phyloP scores from a whole-genome alignment of 208 protist genomes.

The Naegleria lovaniensis region DNA sequence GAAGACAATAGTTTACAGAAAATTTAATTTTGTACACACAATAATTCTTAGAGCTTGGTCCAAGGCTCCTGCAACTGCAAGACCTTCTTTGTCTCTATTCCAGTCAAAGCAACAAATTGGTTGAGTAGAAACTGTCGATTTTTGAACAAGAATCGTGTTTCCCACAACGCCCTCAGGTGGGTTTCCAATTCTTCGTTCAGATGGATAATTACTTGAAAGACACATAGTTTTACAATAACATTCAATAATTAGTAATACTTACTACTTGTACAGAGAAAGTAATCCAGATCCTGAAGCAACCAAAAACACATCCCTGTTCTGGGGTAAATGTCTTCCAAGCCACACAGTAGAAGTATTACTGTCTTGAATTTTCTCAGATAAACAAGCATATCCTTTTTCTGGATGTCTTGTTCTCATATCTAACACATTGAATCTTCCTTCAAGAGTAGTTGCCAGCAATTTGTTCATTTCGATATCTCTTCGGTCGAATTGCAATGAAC shows the following conservation, averaged over 20 bases:
- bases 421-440: slow-evolving; percentile 68
- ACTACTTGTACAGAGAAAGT: slow-evolving; percentile 72
- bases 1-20: too few relatives aligned
- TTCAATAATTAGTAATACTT: neutral
- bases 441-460: slow-evolving; percentile 70
- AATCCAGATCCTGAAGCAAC: slow-evolving; percentile 66
- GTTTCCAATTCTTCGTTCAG: neutral
- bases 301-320: slow-evolving; percentile 81
- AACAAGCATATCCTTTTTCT: slow-evolving; percentile 69
- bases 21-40: slow-evolving; percentile 6
- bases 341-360: slow-evolving; percentile 66
- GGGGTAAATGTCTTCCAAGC: slow-evolving; percentile 67
- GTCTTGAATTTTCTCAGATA: slow-evolving; percentile 55
- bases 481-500: slow-evolving; percentile 78
- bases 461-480: slow-evolving; percentile 87
- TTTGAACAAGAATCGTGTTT: neutral
- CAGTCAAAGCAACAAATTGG: neutral
- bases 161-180: slow-evolving; percentile 2
- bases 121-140: neutral
- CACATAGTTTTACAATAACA: too few relatives aligned
- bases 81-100: neutral
- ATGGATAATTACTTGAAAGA: neutral
- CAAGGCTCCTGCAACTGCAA: neutral
- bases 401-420: slow-evolving; percentile 75
- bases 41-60: neutral